phyloP scores from a whole-genome alignment of 768 basidiomycete species.

The Russula brevipes region DNA sequence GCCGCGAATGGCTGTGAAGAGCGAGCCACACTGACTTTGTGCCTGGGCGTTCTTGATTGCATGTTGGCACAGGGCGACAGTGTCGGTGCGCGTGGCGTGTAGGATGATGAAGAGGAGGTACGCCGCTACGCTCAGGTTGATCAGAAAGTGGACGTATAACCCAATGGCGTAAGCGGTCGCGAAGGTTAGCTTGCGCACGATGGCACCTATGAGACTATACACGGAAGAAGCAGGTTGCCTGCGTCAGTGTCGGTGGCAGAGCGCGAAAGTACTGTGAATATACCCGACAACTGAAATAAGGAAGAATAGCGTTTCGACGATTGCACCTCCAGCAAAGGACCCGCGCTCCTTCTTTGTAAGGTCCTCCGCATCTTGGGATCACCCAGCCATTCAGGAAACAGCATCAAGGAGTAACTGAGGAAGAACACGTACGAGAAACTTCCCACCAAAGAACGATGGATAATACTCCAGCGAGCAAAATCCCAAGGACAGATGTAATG shows the following conservation, averaged over 20 bases:
- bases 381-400: conserved; percentile 30
- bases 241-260: conserved; percentile 1
- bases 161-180: conserved; percentile 52
- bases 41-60: conserved; percentile 39
- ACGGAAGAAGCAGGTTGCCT: not conserved
- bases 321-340: conserved; percentile 46
- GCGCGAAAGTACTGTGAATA: conserved; percentile 19
- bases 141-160: conserved; percentile 51
- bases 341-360: conserved; percentile 32
- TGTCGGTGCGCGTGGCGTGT: conserved; percentile 41
- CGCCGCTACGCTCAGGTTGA: conserved; percentile 48
- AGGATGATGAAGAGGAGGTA: conserved; percentile 50
- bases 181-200: conserved; percentile 58
- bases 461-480: conserved; percentile 50
- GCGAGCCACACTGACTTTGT: conserved; percentile 41
- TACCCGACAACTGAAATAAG: conserved; percentile 55
- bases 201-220: conserved; percentile 54
- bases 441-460: conserved; percentile 59
- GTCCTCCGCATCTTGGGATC: conserved; percentile 11
- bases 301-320: conserved; percentile 52
- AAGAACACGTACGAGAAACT: conserved; percentile 45
- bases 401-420: conserved; percentile 15
- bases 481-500: conserved; percentile 47
- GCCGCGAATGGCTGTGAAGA: conserved; percentile 41
- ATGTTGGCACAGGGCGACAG: conserved; percentile 42